These are phyloP conservation scores for Haematococcus sp. DNA, from an alignment of 139 green algal species.

Conservation along the genomic window DNA sequence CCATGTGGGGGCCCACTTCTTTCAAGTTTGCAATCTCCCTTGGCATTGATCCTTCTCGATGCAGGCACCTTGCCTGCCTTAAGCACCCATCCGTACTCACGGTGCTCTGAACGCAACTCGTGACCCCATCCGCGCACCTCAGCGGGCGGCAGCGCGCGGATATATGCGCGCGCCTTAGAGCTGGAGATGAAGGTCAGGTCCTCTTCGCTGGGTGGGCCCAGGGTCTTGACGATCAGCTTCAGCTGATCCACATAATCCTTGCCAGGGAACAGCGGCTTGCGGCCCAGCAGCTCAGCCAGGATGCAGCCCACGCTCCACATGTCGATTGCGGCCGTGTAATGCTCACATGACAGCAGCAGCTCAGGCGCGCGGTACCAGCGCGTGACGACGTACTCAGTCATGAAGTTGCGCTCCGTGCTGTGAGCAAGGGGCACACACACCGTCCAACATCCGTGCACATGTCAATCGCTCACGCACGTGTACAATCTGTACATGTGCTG, in stretches of 20 bases:
- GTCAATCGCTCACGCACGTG: too few species aligned
- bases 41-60: too few species aligned
- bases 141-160: constrained; percentile 59
- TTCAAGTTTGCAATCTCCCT: too few species aligned
- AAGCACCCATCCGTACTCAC: too few species aligned
- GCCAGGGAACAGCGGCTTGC: constrained; percentile 82
- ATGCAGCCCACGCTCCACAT: constrained; percentile 89
- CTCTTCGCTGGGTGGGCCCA: constrained; percentile 85
- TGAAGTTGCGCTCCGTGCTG: constrained; percentile 84
- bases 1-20: too few species aligned
- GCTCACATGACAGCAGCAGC: constrained; percentile 87
- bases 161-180: constrained; percentile 80
- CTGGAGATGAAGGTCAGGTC: constrained; percentile 90
- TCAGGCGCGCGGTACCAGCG: constrained; percentile 95
- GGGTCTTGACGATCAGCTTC: constrained; percentile 84
- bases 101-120: too few species aligned
- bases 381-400: constrained; percentile 97
- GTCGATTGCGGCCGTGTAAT: constrained; percentile 72
- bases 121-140: constrained; percentile 36
- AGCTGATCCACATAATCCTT: constrained; percentile 96
- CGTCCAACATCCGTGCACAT: background rate
- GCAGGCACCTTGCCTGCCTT: too few species aligned
- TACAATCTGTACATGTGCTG: too few species aligned
- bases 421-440: background rate
- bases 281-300: constrained; percentile 85